A percentile compares a stretch with the other conserved stretches of the same genome.
These are phyloP conservation scores for Penicillium paneum DNA, from an alignment of 2,329 filamentous ascomycete species.

Conservation along the genomic window DNA sequence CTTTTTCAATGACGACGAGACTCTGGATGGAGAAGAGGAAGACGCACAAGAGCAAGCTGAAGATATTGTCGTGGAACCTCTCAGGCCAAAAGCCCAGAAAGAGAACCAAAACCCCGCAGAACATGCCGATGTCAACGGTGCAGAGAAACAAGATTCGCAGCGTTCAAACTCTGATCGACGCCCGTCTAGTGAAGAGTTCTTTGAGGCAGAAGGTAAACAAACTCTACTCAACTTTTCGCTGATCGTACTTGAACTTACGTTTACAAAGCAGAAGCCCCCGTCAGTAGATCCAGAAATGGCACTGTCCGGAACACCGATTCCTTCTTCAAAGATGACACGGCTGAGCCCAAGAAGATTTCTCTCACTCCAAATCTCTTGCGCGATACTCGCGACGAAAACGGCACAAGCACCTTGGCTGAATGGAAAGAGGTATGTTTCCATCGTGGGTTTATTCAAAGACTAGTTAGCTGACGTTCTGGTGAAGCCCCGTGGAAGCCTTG, in stretches of 20 bases:
- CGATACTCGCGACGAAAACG: conserved; percentile 54
- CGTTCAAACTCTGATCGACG: conserved; percentile 36
- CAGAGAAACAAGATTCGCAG: conserved; percentile 26
- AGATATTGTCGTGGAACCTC: conserved; percentile 44
- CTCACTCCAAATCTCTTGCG: conserved; percentile 88
- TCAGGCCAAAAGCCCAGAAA: conserved; percentile 43
- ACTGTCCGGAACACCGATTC: conserved; percentile 90
- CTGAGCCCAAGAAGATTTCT: conserved; percentile 95
- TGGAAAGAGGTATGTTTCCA: conserved; percentile 38
- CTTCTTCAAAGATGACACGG: conserved; percentile 93
- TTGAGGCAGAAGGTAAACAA: conserved; percentile 47
- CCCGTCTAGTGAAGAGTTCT: conserved; percentile 65
- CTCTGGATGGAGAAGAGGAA: conserved; percentile 40
- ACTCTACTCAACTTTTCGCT: not conserved
- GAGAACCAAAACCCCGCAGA: conserved; percentile 34
- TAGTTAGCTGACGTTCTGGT: conserved; percentile 16
- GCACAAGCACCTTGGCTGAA: conserved; percentile 26
- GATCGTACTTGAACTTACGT: conserved; percentile 14
- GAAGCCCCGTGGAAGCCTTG: conserved; percentile 65
- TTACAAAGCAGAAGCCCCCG: conserved; percentile 26
- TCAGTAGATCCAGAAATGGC: conserved; percentile 69
- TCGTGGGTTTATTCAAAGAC: not conserved
- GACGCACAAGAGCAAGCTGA: conserved; percentile 35
- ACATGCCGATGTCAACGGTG: conserved; percentile 19
- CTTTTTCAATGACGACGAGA: conserved; percentile 47